A percentile compares a stretch with the other conserved stretches of the same genome.
phyloP scores from a whole-genome alignment of 1,284 basidiomycete genomes.

The Ceratobasidium theobromae region DNA sequence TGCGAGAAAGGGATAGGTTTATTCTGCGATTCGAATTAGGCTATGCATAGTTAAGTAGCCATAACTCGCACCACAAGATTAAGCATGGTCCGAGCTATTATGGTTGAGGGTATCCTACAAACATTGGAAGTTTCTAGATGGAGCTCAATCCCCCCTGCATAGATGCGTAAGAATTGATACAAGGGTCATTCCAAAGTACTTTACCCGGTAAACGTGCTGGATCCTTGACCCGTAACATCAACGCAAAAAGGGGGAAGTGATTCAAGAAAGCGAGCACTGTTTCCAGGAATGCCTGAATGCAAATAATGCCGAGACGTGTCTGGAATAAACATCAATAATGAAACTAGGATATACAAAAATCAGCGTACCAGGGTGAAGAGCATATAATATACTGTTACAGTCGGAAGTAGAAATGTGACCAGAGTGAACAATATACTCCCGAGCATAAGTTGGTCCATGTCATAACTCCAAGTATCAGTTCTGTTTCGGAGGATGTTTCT shows the following conservation, averaged over 20 bases:
- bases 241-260: slow-evolving; percentile 86
- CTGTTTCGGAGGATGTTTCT: slow-evolving; percentile 81
- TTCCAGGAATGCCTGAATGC: slow-evolving; percentile 62
- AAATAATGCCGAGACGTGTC: slow-evolving; percentile 63
- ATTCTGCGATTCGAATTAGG: slow-evolving; percentile 40
- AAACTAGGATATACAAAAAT: slow-evolving; percentile 30
- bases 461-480: slow-evolving; percentile 87
- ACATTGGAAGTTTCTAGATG: slow-evolving; percentile 9
- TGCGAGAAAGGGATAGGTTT: slow-evolving; percentile 44
- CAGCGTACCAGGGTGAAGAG: slow-evolving; percentile 72
- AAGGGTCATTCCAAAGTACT: neutral
- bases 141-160: slow-evolving; percentile 45
- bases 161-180: neutral
- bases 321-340: slow-evolving; percentile 41
- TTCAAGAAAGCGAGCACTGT: slow-evolving; percentile 77
- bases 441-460: slow-evolving; percentile 90
- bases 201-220: slow-evolving; percentile 79
- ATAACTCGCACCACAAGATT: neutral
- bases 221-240: slow-evolving; percentile 86
- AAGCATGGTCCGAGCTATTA: neutral
- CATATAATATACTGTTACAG: slow-evolving; percentile 81
- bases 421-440: slow-evolving; percentile 95
- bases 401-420: slow-evolving; percentile 87
- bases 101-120: neutral
- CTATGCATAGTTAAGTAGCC: neutral